Percentiles rank a stretch among this genome's conserved stretches.
Evolutionary conservation across 441 rosid species (phyloP).

Genomic region (Bruguiera hainesii): DNA sequence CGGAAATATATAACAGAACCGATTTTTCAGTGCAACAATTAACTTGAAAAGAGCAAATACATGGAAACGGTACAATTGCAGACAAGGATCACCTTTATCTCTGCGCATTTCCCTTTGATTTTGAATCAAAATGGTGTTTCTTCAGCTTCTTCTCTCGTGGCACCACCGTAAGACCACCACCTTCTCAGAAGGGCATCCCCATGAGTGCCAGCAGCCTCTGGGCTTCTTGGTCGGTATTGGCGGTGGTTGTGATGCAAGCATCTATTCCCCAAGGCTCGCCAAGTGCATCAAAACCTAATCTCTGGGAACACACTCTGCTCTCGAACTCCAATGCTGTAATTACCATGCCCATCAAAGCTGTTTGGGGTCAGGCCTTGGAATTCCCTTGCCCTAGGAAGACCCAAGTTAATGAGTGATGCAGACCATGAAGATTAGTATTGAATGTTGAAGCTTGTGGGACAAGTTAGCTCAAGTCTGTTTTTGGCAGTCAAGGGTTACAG

Average conservation of each 20-base stretch:
- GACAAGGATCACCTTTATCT: conserved; percentile 29
- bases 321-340: conserved; percentile 68
- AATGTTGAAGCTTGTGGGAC: no score
- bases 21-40: no score
- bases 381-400: conserved; percentile 88
- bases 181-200: conserved; percentile 96
- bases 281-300: conserved; percentile 51
- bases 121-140: conserved; percentile 71
- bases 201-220: conserved; percentile 71
- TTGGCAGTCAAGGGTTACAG: no score
- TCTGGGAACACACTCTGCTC: conserved; percentile 71
- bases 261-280: conserved; percentile 88
- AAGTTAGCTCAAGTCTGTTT: no score
- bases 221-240: conserved; percentile 71
- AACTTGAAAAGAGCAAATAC: background rate
- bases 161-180: conserved; percentile 20
- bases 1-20: no score
- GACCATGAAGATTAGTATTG: no score
- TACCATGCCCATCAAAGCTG: conserved; percentile 90
- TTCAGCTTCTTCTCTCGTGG: conserved; percentile 69
- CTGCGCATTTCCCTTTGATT: conserved; percentile 45
- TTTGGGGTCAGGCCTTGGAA: conserved; percentile 74
- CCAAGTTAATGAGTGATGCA: conserved; percentile 53
- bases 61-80: background rate
- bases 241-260: conserved; percentile 75